A percentile compares a stretch with the other conserved stretches of the same genome.
Conservation (phyloP, 192 early-diverging fungal species). For the Coemansia sp. region DNA sequence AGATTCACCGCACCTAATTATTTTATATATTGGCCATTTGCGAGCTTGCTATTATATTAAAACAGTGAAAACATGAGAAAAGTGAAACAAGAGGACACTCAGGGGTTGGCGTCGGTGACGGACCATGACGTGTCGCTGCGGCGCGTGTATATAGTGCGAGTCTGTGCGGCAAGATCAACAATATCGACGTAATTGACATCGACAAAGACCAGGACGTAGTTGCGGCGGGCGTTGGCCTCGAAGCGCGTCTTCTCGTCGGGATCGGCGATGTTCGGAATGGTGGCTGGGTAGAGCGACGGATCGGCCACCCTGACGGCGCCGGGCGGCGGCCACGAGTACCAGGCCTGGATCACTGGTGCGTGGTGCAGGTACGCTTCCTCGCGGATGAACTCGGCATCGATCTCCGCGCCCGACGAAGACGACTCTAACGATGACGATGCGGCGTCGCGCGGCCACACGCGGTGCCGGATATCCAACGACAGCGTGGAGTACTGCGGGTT, state of each 20-base stretch:
- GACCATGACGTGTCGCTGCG: slow-evolving; percentile 47
- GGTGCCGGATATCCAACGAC: slow-evolving; percentile 45
- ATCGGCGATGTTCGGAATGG: slow-evolving; percentile 33
- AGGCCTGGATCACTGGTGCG: slow-evolving; percentile 42
- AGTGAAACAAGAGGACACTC: background rate
- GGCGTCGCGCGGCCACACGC: slow-evolving; percentile 42
- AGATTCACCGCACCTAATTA: too few relatives aligned
- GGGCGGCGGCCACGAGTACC: slow-evolving; percentile 56
- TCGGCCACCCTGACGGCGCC: slow-evolving; percentile 32
- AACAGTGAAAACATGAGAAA: background rate
- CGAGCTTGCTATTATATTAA: background rate
- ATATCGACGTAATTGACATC: slow-evolving; percentile 48
- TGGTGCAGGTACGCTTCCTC: slow-evolving; percentile 50
- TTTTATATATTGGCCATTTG: background rate
- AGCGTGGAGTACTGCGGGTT: slow-evolving; percentile 46
- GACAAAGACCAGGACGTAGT: slow-evolving; percentile 50
- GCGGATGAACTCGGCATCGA: slow-evolving; percentile 48
- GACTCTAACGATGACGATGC: background rate
- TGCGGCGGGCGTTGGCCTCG: slow-evolving; percentile 46
- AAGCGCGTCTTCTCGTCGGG: slow-evolving; percentile 20
- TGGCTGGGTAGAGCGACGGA: slow-evolving; percentile 31
- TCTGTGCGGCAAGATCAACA: slow-evolving; percentile 32
- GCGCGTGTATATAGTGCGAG: slow-evolving; percentile 42
- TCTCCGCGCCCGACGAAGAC: background rate
- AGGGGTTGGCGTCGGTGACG: slow-evolving; percentile 35